Conservation (phyloP, 2,329 filamentous ascomycete genomes). For the Aspergillus terreus region DNA sequence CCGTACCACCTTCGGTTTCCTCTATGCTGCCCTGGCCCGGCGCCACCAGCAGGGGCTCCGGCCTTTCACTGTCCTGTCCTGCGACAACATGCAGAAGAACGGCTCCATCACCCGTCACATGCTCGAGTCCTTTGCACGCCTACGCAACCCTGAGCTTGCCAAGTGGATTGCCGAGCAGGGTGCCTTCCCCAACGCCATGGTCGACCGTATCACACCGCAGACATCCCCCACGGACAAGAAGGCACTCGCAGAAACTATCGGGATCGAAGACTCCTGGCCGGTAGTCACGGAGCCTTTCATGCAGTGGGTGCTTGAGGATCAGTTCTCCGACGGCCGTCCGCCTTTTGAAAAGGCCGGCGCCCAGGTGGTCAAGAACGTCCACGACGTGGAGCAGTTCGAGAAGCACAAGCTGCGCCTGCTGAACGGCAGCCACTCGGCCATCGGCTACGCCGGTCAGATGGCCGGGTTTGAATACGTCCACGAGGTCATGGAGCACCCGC, state of each 20-base stretch:
- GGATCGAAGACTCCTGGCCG: conserved; percentile 51
- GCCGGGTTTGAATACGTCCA: conserved; percentile 54
- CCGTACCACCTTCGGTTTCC: conserved; percentile 51
- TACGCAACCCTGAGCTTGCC: conserved; percentile 47
- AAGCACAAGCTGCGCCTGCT: conserved; percentile 56
- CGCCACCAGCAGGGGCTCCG: conserved; percentile 46
- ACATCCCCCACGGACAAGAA: conserved; percentile 46
- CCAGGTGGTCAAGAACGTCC: conserved; percentile 51
- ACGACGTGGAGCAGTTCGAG: conserved; percentile 53
- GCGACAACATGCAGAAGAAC: conserved; percentile 58
- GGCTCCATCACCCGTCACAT: conserved; percentile 52
- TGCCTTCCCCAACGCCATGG: conserved; percentile 55
- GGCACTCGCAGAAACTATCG: conserved; percentile 43
- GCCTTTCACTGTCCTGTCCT: conserved; percentile 54
- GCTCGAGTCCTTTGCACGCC: conserved; percentile 49
- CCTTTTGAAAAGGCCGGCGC: conserved; percentile 52
- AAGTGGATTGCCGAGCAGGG: conserved; percentile 49
- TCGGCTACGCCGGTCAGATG: conserved; percentile 51
- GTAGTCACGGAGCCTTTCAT: conserved; percentile 56
- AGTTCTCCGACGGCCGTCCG: conserved; percentile 50
- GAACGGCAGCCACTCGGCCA: conserved; percentile 52
- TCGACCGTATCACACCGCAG: conserved; percentile 54
- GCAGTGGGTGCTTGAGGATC: conserved; percentile 56
- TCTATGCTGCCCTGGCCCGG: conserved; percentile 49
- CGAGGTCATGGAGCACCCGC: conserved; percentile 50